Evolutionary conservation across 106 monocot genomes (phyloP).

Genomic region (Apostasia shenzhenica): DNA sequence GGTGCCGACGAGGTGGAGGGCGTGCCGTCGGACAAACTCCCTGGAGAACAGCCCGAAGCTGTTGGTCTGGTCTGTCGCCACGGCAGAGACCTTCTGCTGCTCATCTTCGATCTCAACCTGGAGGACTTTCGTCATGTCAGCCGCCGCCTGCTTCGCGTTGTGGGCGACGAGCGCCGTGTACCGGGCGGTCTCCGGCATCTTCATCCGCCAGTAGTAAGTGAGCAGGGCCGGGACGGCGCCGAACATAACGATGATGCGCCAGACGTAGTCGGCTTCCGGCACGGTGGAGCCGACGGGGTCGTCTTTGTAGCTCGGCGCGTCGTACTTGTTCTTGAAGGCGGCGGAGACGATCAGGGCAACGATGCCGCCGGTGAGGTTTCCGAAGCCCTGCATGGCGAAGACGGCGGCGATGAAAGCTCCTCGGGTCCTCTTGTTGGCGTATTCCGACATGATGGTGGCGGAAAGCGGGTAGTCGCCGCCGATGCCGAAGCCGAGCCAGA

Average conservation of each 20-base stretch:
- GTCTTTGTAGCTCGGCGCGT: not conserved
- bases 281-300: slow-evolving; percentile 3
- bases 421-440: slow-evolving; percentile 80
- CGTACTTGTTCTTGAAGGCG: slow-evolving; percentile 2
- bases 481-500: slow-evolving; percentile 83
- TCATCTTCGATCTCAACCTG: slow-evolving; percentile 16
- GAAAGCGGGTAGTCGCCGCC: slow-evolving; percentile 77
- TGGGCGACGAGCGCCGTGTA: slow-evolving; percentile 16
- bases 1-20: slow-evolving; percentile 41
- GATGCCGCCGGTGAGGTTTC: slow-evolving; percentile 2
- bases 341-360: slow-evolving; percentile 7
- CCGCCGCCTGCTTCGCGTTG: slow-evolving; percentile 9
- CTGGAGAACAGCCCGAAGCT: slow-evolving; percentile 24
- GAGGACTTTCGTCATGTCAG: slow-evolving; percentile 15
- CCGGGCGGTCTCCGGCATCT: slow-evolving; percentile 18
- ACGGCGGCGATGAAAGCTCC: slow-evolving; percentile 76
- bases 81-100: not conserved
- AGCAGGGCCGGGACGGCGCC: slow-evolving; percentile 10
- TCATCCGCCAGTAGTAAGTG: slow-evolving; percentile 19
- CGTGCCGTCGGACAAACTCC: slow-evolving; percentile 29
- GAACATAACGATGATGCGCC: slow-evolving; percentile 12
- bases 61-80: not conserved
- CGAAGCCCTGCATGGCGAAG: slow-evolving; percentile 42
- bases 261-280: slow-evolving; percentile 10
- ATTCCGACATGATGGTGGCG: slow-evolving; percentile 90